Percentiles rank a stretch among this genome's conserved stretches.
phyloP scores from a whole-genome alignment of 495 filamentous ascomycete species.

The Penicillium lagena region DNA sequence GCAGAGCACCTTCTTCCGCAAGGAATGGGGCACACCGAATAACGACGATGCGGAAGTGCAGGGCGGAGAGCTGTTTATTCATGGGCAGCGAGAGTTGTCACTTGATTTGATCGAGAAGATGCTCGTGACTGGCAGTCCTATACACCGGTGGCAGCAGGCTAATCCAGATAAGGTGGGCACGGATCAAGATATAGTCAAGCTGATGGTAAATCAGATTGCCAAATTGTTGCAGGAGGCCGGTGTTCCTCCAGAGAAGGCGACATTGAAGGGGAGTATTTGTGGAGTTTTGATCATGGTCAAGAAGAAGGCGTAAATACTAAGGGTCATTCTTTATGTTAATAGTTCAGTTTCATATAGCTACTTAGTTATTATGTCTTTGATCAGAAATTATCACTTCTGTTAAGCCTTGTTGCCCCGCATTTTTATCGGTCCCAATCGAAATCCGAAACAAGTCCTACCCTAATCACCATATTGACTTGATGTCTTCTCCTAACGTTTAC shows the following conservation, averaged over 20 bases:
- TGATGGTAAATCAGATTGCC: conserved; percentile 12
- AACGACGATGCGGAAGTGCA: conserved; percentile 10
- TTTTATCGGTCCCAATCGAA: no score
- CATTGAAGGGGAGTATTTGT: neutral
- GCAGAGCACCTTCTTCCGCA: conserved; percentile 26
- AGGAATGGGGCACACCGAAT: conserved; percentile 32
- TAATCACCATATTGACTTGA: no score
- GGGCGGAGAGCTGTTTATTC: conserved; percentile 15
- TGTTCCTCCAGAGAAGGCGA: conserved; percentile 12
- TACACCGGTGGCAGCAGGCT: conserved; percentile 44
- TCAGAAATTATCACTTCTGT: no score
- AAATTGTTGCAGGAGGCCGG: conserved; percentile 15
- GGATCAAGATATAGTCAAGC: conserved; percentile 17
- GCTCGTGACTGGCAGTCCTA: conserved; percentile 32
- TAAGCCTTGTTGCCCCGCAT: no score
- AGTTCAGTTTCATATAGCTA: no score
- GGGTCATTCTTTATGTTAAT: no score
- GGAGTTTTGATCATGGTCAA: conserved; percentile 15
- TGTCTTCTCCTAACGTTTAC: no score
- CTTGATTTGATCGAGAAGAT: conserved; percentile 27
- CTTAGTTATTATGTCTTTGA: no score
- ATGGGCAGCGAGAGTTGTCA: conserved; percentile 8
- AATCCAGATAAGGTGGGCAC: conserved; percentile 26
- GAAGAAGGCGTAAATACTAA: neutral
- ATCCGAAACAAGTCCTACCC: no score